Conservation (phyloP, 176 grass and related monocot genomes). For the Typha latifolia region DNA sequence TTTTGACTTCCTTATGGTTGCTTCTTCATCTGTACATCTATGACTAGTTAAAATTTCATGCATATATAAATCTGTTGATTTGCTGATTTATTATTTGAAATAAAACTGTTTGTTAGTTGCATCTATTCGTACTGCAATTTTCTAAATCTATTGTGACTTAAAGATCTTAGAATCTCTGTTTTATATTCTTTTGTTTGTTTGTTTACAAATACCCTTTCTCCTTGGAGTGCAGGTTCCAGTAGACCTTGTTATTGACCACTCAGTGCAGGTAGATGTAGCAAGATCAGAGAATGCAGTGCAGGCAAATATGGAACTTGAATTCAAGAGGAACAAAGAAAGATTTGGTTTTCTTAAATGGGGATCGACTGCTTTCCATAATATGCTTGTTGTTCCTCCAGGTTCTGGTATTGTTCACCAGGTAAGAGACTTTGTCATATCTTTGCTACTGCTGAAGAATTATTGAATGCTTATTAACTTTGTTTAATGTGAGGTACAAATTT, state of each 20-base stretch:
- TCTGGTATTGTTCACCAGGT: slow-evolving; percentile 98
- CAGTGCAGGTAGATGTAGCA: slow-evolving; percentile 95
- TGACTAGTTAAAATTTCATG: no score
- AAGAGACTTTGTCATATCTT: slow-evolving; percentile 2
- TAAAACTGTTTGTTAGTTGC: background rate
- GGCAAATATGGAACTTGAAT: slow-evolving; percentile 79
- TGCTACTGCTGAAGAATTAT: background rate
- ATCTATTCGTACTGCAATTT: background rate
- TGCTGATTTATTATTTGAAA: background rate
- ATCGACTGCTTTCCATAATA: slow-evolving; percentile 85
- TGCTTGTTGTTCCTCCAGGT: slow-evolving; percentile 88
- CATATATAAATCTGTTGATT: background rate
- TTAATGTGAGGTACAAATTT: slow-evolving; percentile 13
- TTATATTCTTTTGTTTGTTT: background rate
- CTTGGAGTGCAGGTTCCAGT: slow-evolving; percentile 60
- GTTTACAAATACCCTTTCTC: slow-evolving; percentile 2
- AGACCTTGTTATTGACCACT: slow-evolving; percentile 95
- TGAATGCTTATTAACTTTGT: background rate
- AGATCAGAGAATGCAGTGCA: slow-evolving; percentile 72
- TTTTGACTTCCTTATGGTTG: slow-evolving; percentile 2
- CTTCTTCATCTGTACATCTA: background rate
- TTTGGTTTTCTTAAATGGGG: slow-evolving; percentile 97
- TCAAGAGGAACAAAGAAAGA: slow-evolving; percentile 81
- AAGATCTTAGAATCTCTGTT: background rate
- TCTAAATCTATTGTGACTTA: background rate